A percentile compares a stretch with the other conserved stretches of the same genome.
phyloP scores from a whole-genome alignment of 2,329 filamentous ascomycete species.

The Bimuria novae-zelandiae region DNA sequence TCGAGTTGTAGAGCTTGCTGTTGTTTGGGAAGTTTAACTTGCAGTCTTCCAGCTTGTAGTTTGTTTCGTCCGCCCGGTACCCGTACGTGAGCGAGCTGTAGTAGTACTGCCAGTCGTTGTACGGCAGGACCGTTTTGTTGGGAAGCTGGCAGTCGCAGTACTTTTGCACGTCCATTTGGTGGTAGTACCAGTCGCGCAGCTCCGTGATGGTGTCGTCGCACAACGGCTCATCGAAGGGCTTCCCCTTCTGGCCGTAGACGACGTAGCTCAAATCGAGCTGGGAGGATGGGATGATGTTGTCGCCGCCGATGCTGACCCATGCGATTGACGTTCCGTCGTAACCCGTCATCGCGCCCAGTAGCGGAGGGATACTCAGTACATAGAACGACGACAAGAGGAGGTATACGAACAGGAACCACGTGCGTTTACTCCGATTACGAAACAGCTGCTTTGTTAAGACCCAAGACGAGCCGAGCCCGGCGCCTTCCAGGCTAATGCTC shows the following conservation, averaged over 20 bases:
- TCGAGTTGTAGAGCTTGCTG: not conserved
- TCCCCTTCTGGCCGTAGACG: slow-evolving; percentile 15
- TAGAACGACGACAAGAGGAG: slow-evolving; percentile 37
- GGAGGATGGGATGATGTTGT: slow-evolving; percentile 34
- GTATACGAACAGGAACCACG: slow-evolving; percentile 33
- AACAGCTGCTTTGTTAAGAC: slow-evolving; percentile 33
- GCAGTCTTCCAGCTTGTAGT: slow-evolving; percentile 3
- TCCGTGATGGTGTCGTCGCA: slow-evolving; percentile 9
- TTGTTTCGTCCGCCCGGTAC: not conserved
- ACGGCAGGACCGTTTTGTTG: slow-evolving; percentile 22
- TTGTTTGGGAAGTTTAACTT: not conserved
- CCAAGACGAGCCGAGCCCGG: slow-evolving; percentile 27
- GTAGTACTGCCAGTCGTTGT: not conserved
- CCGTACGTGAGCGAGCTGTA: not conserved
- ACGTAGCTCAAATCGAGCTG: slow-evolving; percentile 12
- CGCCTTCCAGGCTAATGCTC: slow-evolving; percentile 35
- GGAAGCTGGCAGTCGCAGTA: slow-evolving; percentile 22
- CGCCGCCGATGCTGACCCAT: slow-evolving; percentile 32
- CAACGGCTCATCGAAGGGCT: slow-evolving; percentile 15
- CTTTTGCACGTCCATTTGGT: slow-evolving; percentile 13
- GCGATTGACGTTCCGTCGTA: slow-evolving; percentile 37
- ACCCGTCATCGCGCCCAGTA: slow-evolving; percentile 45
- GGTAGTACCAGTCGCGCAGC: not conserved
- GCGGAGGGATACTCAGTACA: slow-evolving; percentile 37
- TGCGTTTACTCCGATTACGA: slow-evolving; percentile 25